Conservation (phyloP, 2,329 filamentous ascomycete genomes). For the Hortaea werneckii region DNA sequence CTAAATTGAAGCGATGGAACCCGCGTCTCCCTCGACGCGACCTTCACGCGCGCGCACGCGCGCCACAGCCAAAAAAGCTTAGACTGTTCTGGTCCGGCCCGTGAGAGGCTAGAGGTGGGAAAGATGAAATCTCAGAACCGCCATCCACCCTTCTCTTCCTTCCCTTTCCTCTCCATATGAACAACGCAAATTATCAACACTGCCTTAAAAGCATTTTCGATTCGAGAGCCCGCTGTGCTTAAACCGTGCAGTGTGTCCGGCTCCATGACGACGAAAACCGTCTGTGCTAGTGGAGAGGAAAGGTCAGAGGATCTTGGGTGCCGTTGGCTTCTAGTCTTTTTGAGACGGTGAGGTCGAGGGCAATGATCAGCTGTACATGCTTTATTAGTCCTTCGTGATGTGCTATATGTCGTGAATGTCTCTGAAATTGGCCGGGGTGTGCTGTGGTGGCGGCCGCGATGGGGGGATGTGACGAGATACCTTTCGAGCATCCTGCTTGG, state of each 20-base stretch:
- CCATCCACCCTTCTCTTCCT: too few species aligned
- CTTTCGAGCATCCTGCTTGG: too few species aligned
- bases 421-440: too few species aligned
- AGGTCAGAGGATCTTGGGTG: constrained; percentile 29
- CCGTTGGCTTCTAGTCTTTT: constrained; percentile 22
- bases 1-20: too few species aligned
- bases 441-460: too few species aligned
- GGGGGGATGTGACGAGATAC: too few species aligned
- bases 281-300: constrained; percentile 29
- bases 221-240: constrained; percentile 25
- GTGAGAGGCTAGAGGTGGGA: neutral
- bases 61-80: too few species aligned
- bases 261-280: constrained; percentile 32
- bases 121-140: too few species aligned
- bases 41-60: too few species aligned
- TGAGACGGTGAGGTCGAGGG: constrained; percentile 23
- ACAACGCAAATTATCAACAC: constrained; percentile 29
- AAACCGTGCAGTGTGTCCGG: constrained; percentile 17
- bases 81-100: neutral
- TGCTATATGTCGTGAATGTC: too few species aligned
- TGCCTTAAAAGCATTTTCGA: constrained; percentile 32
- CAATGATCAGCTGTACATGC: constrained; percentile 30
- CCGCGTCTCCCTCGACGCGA: too few species aligned
- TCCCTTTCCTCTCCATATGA: constrained; percentile 19
- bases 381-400: too few species aligned